These are phyloP conservation scores for Fraxinus latifolia DNA, from an alignment of 305 asterid genomes.

Conservation along the genomic window DNA sequence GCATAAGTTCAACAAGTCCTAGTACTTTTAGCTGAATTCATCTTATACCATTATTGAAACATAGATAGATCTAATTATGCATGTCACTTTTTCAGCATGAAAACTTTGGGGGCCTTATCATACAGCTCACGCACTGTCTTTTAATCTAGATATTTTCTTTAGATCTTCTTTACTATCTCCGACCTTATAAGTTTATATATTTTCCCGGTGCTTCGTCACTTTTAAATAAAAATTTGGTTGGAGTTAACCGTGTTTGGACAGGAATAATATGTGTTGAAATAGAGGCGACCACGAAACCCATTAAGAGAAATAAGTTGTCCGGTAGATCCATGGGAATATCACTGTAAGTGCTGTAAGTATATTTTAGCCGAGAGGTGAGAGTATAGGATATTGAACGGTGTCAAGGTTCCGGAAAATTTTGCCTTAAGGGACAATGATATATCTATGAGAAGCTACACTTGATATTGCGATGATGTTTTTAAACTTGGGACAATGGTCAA, in stretches of 20 bases:
- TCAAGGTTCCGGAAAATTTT: not conserved
- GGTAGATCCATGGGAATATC: not conserved
- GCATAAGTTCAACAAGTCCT: not conserved
- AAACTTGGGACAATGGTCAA: not conserved
- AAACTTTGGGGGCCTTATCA: not conserved
- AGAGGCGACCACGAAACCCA: not conserved
- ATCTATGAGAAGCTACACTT: not conserved
- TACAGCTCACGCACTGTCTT: not conserved
- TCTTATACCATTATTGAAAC: not conserved
- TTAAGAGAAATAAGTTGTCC: not conserved
- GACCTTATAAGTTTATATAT: not conserved
- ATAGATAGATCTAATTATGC: not conserved
- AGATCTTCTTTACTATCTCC: not conserved
- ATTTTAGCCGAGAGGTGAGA: not conserved
- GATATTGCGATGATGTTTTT: not conserved
- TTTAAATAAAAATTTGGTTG: not conserved
- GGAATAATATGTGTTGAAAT: not conserved
- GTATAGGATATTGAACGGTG: not conserved
- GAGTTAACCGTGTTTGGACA: not conserved
- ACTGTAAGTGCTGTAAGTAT: not conserved
- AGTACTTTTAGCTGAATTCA: not conserved
- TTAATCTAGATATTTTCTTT: not conserved
- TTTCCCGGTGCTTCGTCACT: not conserved
- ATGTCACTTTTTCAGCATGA: not conserved
- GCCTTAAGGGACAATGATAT: not conserved